Evolutionary conservation across 768 basidiomycete species (phyloP).

Genomic region (Tephrocybe sp.): DNA sequence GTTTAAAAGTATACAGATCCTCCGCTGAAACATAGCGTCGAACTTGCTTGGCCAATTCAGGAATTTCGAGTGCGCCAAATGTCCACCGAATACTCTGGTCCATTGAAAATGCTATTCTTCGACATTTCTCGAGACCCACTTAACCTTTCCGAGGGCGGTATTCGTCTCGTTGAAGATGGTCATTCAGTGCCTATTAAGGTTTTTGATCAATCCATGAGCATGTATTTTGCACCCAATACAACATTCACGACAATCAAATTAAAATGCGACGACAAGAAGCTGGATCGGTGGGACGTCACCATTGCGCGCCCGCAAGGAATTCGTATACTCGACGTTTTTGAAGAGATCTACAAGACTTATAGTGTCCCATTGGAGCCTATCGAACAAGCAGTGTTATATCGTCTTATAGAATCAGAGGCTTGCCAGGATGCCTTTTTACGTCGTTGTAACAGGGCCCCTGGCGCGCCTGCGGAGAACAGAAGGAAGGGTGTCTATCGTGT

Average conservation of each 20-base stretch:
- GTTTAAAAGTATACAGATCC: not conserved
- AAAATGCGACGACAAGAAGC: not conserved
- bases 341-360: not conserved
- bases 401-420: not conserved
- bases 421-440: not conserved
- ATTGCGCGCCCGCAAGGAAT: not conserved
- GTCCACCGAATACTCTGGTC: not conserved
- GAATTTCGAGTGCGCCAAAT: not conserved
- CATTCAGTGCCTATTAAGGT: not conserved
- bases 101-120: not conserved
- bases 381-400: not conserved
- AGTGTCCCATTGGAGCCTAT: not conserved
- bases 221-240: not conserved
- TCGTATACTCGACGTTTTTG: not conserved
- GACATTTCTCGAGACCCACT: not conserved
- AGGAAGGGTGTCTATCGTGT: not conserved
- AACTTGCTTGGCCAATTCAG: not conserved
- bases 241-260: not conserved
- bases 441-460: not conserved
- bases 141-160: not conserved
- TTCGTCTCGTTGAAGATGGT: not conserved
- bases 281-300: not conserved
- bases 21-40: not conserved
- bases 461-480: not conserved
- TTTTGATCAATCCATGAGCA: not conserved